Evolutionary conservation across 208 protist genomes (phyloP).

Genomic region (Trypanosomatidae sp.): DNA sequence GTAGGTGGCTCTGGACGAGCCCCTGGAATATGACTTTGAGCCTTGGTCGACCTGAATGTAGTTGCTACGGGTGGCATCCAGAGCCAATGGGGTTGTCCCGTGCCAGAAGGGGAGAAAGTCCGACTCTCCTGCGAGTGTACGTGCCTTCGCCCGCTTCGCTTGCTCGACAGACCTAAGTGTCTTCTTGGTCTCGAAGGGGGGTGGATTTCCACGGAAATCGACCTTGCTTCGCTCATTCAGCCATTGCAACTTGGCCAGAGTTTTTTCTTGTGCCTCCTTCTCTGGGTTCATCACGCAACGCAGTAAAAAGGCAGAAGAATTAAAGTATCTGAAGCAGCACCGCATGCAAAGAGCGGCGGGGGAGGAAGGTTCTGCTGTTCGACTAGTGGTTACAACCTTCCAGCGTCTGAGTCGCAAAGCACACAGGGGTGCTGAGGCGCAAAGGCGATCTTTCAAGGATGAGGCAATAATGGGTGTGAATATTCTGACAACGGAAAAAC

Average conservation of each 20-base stretch:
- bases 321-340: neutral
- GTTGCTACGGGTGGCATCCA: constrained; percentile 47
- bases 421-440: neutral
- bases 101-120: constrained; percentile 79
- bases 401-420: neutral
- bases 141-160: constrained; percentile 24
- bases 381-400: neutral
- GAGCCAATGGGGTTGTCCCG: constrained; percentile 35
- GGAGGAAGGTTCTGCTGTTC: neutral
- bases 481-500: neutral
- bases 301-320: neutral
- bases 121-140: constrained; percentile 35
- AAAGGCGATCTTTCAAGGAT: neutral
- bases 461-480: neutral
- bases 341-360: neutral
- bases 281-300: constrained; percentile 23
- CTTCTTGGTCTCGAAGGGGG: constrained; percentile 65
- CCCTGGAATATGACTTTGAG: constrained; percentile 23
- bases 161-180: constrained; percentile 63
- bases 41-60: constrained; percentile 45
- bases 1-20: constrained; percentile 6
- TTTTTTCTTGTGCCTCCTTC: constrained; percentile 48
- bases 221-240: constrained; percentile 61
- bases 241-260: constrained; percentile 77
- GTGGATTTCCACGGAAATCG: constrained; percentile 84